Evolutionary conservation across 805 yeast genomes (phyloP), one percentile per base, ranked within the genome.

Genomic region (Jamesozyma piceae): DNA sequence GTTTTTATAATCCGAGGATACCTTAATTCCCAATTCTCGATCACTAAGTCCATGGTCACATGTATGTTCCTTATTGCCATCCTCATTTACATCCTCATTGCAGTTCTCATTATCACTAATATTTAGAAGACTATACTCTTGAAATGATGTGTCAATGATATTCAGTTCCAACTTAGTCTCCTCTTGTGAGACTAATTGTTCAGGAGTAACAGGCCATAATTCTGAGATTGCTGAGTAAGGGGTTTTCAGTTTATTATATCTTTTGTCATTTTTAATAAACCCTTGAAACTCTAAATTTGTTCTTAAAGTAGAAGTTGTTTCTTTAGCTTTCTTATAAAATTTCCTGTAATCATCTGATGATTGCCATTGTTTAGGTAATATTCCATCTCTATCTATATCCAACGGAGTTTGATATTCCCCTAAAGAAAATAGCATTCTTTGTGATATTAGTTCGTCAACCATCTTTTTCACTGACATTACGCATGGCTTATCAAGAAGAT

Each of bases 361-460:
- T 15, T 63, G 63, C 80, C 80, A 75, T 2, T 46, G 37, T 0
- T 43, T 38, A 6, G 38, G 32, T 13, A 22, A 17, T n/a, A 9
- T 13, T 17, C 13, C 35, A 15, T 30, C 32, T 35, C 78, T 55
- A 1, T 50, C 41, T 3, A 65, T 27, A 48, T 52, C 36, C 22
- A 59, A 27, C 19, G 57, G 43, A 15, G 52, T 48, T 3, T 60
- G 44, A 40, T 66, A 68, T 0, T 53, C 45, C 0, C 52, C 50
- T 29, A 73, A 49, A 6, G 69, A 67, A 37, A 69, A 58, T 2
- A 58, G 33, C n/a, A 63, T 60, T 41, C 85, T 64, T 44, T 78
- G 80, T 45, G 53, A 70, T 22, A 55, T 59, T 8, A 79, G 70
- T 50, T 85, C 94, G 26, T 71, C 69, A 62, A 82, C 71, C 11